Percentiles rank a stretch among this genome's conserved stretches.
Conservation (phyloP, 768 basidiomycete genomes). For the Rhodocollybia butyracea region DNA sequence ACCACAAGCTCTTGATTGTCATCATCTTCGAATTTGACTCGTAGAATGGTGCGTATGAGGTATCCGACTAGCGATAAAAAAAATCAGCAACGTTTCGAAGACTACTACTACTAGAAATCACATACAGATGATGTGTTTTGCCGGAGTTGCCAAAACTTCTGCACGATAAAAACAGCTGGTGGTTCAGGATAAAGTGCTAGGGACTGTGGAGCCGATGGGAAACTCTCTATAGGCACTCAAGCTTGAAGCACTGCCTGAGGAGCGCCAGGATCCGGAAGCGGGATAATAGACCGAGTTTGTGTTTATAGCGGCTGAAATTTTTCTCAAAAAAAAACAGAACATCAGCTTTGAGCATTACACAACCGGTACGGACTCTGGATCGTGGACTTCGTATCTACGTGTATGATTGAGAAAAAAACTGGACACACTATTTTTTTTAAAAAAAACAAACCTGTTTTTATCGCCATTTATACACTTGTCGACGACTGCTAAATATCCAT, state of each 20-base stretch:
- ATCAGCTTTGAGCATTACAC: slow-evolving; percentile 31
- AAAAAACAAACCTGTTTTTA: slow-evolving; percentile 55
- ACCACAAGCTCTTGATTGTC: slow-evolving; percentile 80
- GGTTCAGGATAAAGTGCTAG: slow-evolving; percentile 89
- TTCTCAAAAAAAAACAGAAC: slow-evolving; percentile 8
- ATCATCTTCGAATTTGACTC: slow-evolving; percentile 86
- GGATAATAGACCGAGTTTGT: slow-evolving; percentile 68
- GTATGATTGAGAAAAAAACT: neutral
- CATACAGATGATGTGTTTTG: slow-evolving; percentile 32
- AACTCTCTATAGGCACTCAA: slow-evolving; percentile 71
- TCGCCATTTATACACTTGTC: slow-evolving; percentile 68
- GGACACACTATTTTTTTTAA: neutral
- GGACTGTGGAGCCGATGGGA: slow-evolving; percentile 64
- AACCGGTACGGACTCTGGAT: slow-evolving; percentile 75
- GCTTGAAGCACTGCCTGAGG: slow-evolving; percentile 57
- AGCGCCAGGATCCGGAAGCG: slow-evolving; percentile 72
- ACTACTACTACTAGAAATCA: slow-evolving; percentile 17
- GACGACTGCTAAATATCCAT: slow-evolving; percentile 80
- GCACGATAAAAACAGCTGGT: slow-evolving; percentile 91
- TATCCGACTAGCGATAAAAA: slow-evolving; percentile 14
- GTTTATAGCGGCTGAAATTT: slow-evolving; percentile 64
- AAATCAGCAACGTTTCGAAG: neutral
- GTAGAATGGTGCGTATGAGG: slow-evolving; percentile 49
- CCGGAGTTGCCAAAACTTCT: slow-evolving; percentile 72
- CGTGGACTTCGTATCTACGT: slow-evolving; percentile 84